phyloP scores from a whole-genome alignment of 306 rosid genomes.

The Coriaria nepalensis region DNA sequence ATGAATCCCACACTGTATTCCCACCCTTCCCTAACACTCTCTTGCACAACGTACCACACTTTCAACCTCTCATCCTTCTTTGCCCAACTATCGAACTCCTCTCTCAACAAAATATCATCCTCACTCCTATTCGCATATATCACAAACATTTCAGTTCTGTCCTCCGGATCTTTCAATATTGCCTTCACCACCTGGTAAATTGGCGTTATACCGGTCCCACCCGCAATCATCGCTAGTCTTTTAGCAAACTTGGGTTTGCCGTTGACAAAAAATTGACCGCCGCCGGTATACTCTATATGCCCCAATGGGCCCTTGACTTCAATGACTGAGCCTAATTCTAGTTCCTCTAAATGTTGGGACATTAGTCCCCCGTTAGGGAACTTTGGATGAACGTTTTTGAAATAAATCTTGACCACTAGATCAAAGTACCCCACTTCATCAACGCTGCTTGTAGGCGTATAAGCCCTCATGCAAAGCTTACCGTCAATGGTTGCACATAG shows the following conservation, averaged over 20 bases:
- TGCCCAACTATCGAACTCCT: constrained; percentile 62
- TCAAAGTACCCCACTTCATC: constrained; percentile 61
- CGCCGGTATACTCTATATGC: constrained; percentile 59
- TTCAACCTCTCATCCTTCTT: constrained; percentile 31
- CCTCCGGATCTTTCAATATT: constrained; percentile 48
- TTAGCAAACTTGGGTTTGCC: constrained; percentile 41
- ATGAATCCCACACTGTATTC: constrained; percentile 55
- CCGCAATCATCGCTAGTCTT: constrained; percentile 61
- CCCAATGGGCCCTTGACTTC: constrained; percentile 80
- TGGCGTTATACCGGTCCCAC: constrained; percentile 91
- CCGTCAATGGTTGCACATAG: constrained; percentile 37
- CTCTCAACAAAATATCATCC: constrained; percentile 53
- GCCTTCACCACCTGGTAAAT: constrained; percentile 64
- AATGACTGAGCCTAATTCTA: constrained; percentile 29
- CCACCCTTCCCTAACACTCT: constrained; percentile 44
- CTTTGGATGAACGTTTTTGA: constrained; percentile 44
- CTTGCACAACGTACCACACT: constrained; percentile 69
- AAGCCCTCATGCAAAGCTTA: constrained; percentile 78
- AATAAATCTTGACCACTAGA: constrained; percentile 55
- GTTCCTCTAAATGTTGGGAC: constrained; percentile 54
- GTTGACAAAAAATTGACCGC: constrained; percentile 39
- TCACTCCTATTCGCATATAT: constrained; percentile 60
- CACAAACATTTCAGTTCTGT: constrained; percentile 52
- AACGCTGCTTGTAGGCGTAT: constrained; percentile 46
- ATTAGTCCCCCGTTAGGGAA: constrained; percentile 63